Conservation (phyloP, 2,329 filamentous ascomycete species). For the Cercospora canescens region DNA sequence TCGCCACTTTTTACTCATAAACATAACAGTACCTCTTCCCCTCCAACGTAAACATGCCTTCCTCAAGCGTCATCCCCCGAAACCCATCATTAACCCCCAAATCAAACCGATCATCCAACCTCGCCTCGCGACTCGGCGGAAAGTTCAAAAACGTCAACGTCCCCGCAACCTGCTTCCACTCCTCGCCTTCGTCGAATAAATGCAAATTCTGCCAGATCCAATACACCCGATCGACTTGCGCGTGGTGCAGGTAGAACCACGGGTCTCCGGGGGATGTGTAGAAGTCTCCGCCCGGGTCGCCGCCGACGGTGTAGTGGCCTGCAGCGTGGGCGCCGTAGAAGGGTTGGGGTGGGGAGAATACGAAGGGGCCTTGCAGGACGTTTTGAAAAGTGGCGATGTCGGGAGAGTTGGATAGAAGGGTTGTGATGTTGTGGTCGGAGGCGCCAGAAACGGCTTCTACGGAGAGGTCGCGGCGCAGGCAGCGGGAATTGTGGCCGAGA, state of each 20-base stretch:
- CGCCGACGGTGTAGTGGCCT: slow-evolving; percentile 49
- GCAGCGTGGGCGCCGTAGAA: slow-evolving; percentile 39
- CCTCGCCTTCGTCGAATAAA: not conserved
- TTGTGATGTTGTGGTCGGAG: slow-evolving; percentile 11
- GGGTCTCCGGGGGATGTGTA: slow-evolving; percentile 48
- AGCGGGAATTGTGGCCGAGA: slow-evolving; percentile 24
- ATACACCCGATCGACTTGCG: slow-evolving; percentile 45
- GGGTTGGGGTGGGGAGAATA: not conserved
- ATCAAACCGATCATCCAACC: slow-evolving; percentile 12
- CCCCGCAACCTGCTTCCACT: slow-evolving; percentile 5
- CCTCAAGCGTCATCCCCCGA: slow-evolving; percentile 11
- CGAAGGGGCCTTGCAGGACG: slow-evolving; percentile 17
- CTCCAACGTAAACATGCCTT: slow-evolving; percentile 10
- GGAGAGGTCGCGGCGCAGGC: slow-evolving; percentile 19
- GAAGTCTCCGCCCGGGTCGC: slow-evolving; percentile 43
- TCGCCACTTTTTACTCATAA: slow-evolving; percentile 15
- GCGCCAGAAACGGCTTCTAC: not conserved
- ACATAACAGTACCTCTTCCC: slow-evolving; percentile 19
- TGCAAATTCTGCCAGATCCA: slow-evolving; percentile 52
- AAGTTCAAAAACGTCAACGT: slow-evolving; percentile 15
- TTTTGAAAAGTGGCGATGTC: slow-evolving; percentile 20
- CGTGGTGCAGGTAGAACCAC: slow-evolving; percentile 51
- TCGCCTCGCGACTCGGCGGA: slow-evolving; percentile 10
- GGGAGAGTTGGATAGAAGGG: slow-evolving; percentile 14
- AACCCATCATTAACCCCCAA: slow-evolving; percentile 16